Evolutionary conservation across 768 basidiomycete genomes (phyloP), one percentile per base, ranked within the genome.

Genomic region (button mushroom (Agaricus bisporus)): DNA sequence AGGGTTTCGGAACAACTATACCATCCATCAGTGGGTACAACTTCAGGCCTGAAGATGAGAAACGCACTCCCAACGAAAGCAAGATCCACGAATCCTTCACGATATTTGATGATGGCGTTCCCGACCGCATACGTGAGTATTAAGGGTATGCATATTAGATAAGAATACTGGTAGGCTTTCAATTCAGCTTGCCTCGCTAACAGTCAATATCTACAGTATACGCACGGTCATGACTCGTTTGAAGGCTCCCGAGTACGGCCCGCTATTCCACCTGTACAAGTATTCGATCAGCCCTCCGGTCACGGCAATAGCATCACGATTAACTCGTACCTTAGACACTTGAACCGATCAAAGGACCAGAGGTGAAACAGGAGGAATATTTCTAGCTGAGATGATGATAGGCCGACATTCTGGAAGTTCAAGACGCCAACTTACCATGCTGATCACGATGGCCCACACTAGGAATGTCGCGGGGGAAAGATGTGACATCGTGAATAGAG

Each of bases 171-270:
- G 5, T 18, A 14, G 12, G 15, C 10, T 14, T n/a, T 9, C 10
- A 41, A 52, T 41, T 46, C 47, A 49, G 48, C 36, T 29, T 22
- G 39, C 5, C 5, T 25, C 3, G 26, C 11, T 44, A 4, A 20
- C 11, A 14, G 39, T 26, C 42, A 4, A 22, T 14, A 15, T 37
- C 22, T 28, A 5, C 15, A 26, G 20, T 11, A 11, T 18, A 65
- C 80, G 51, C 56, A 90, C 88, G 36, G 87, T 91, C 90, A 92
- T 91, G 63, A 91, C 62, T 25, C 91, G 81, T 66, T 89, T 91
- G 71, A 91, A 91, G 3, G 85, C 78, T n/a, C 86, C 87, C 14
- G 82, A 77, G 55, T 80, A 67, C 2, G 78, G 75, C 1, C 83
- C 85, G 26, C 76, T 78, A 60, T 83, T 80, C 86, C 86, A 89